Conservation (phyloP, 2,329 filamentous ascomycete species). For the Ciborinia camelliae region DNA sequence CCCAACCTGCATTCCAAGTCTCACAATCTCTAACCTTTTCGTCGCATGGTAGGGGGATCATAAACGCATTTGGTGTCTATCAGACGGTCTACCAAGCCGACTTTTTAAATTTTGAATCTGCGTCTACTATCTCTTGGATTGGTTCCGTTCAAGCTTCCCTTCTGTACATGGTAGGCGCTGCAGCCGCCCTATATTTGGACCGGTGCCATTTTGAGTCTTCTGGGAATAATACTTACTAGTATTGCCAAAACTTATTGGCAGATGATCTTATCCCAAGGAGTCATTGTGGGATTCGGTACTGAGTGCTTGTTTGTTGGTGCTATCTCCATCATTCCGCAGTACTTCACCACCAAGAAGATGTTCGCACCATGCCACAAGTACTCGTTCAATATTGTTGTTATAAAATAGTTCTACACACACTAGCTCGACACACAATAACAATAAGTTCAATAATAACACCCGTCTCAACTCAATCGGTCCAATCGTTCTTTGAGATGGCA, state of each 20-base stretch:
- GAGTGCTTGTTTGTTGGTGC: no score
- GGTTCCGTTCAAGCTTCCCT: constrained; percentile 53
- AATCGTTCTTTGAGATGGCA: not conserved
- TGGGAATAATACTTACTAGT: constrained; percentile 39
- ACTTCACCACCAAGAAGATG: no score
- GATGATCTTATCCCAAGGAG: constrained; percentile 38
- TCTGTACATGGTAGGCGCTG: constrained; percentile 49
- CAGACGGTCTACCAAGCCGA: constrained; percentile 54
- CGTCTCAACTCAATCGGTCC: not conserved
- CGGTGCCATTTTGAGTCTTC: constrained; percentile 23
- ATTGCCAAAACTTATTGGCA: constrained; percentile 39
- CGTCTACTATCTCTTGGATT: constrained; percentile 58
- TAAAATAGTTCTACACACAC: no score
- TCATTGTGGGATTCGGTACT: constrained; percentile 32
- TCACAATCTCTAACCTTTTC: not conserved
- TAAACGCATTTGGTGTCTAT: constrained; percentile 45
- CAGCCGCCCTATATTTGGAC: constrained; percentile 47
- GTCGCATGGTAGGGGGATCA: not conserved
- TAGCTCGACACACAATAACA: no score
- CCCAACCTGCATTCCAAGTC: constrained; percentile 27
- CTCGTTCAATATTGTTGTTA: no score
- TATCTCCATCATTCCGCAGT: no score
- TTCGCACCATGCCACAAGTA: no score
- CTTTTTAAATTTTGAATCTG: constrained; percentile 46
- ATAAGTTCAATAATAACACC: no score